These are phyloP conservation scores for Fraxinus quadrangulata DNA, from an alignment of 257 asterid species.

Conservation along the genomic window DNA sequence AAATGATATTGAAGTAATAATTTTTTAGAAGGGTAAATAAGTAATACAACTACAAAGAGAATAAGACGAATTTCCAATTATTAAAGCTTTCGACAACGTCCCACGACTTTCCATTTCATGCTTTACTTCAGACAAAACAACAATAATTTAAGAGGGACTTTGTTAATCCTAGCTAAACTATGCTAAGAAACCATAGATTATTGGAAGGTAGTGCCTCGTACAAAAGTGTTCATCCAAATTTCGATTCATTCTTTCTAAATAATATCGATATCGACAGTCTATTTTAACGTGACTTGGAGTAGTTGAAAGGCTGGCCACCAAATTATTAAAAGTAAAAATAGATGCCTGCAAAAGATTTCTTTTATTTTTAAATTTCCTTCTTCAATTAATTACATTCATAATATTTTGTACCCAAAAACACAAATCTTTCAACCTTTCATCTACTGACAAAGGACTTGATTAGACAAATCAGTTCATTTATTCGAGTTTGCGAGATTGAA, in stretches of 20 bases:
- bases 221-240: background rate
- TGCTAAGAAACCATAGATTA: background rate
- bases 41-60: background rate
- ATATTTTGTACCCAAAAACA: background rate
- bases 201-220: background rate
- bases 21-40: background rate
- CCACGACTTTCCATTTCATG: background rate
- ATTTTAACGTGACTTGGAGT: background rate
- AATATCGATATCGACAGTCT: background rate
- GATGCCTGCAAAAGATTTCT: background rate
- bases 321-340: background rate
- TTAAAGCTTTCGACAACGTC: background rate
- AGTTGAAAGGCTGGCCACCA: background rate
- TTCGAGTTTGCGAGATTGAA: constrained; percentile 45
- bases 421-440: background rate
- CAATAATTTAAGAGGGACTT: background rate
- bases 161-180: background rate
- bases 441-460: constrained; percentile 44
- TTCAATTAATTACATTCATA: background rate
- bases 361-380: background rate
- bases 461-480: constrained; percentile 48
- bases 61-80: background rate
- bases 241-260: background rate
- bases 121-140: background rate
- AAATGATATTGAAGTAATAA: no score